Conservation (phyloP, 495 filamentous ascomycete genomes). For the Parathielavia appendiculata region DNA sequence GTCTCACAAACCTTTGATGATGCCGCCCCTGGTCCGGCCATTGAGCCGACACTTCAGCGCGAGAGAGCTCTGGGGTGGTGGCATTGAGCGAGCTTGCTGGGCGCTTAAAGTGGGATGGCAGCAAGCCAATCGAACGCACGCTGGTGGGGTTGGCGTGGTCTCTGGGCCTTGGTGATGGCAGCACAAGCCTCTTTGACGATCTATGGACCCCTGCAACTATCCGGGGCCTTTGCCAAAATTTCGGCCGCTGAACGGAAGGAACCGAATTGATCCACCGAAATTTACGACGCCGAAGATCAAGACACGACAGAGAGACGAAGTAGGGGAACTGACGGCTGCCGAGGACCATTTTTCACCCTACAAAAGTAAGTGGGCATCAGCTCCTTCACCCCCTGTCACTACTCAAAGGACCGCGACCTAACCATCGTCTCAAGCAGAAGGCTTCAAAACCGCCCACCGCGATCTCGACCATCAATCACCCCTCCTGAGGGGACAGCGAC, state of each 20-base stretch:
- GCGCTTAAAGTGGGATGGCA: constrained; percentile 30
- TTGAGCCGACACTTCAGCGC: constrained; percentile 3
- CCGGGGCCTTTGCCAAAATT: constrained; percentile 13
- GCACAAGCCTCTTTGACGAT: constrained; percentile 11
- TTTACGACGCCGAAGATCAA: constrained; percentile 8
- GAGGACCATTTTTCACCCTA: background rate
- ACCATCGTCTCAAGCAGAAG: background rate
- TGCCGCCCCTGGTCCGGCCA: constrained; percentile 14
- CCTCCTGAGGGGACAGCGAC: background rate
- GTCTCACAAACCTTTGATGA: constrained; percentile 8
- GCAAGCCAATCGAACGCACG: constrained; percentile 5
- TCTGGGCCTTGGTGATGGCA: background rate
- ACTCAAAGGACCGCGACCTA: background rate
- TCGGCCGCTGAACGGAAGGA: constrained; percentile 14
- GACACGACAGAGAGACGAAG: constrained; percentile 1
- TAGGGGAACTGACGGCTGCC: background rate
- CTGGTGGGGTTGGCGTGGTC: constrained; percentile 7
- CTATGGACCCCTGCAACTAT: constrained; percentile 6
- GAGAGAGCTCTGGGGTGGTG: background rate
- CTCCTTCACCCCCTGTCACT: background rate
- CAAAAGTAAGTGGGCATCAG: background rate
- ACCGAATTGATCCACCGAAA: constrained; percentile 13
- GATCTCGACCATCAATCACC: background rate
- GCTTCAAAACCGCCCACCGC: background rate
- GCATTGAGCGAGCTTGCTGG: constrained; percentile 11